Conservation (phyloP, 2,329 filamentous ascomycete species). For the Meredithiella fracta region DNA sequence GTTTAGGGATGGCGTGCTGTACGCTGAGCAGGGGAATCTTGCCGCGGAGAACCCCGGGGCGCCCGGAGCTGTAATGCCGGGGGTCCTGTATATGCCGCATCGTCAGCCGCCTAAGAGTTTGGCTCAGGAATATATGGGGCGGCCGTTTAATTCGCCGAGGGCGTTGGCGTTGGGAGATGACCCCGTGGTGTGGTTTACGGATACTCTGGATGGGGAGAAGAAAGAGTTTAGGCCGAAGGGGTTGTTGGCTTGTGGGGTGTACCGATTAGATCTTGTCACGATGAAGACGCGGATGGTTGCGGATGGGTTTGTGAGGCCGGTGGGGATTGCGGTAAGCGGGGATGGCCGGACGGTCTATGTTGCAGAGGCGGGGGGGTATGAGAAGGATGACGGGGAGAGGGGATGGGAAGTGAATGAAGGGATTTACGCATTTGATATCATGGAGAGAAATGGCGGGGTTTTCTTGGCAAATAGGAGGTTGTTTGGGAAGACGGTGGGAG, state of each 20-base stretch:
- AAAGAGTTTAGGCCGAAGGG: constrained; percentile 30
- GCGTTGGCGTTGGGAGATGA: constrained; percentile 29
- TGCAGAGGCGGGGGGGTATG: constrained; percentile 24
- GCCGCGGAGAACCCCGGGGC: neutral
- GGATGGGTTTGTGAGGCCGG: constrained; percentile 31
- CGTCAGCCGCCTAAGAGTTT: constrained; percentile 21
- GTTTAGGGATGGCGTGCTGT: constrained; percentile 27
- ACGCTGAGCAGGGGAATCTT: constrained; percentile 26
- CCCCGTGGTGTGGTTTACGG: constrained; percentile 33
- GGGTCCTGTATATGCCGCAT: constrained; percentile 23
- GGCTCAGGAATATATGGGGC: constrained; percentile 26
- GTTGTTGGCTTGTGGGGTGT: constrained; percentile 30
- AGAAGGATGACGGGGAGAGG: neutral
- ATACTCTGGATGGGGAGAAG: constrained; percentile 31
- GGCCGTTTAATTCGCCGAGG: constrained; percentile 33
- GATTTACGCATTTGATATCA: constrained; percentile 24
- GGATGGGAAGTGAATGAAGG: neutral
- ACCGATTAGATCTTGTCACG: constrained; percentile 27
- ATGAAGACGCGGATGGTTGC: constrained; percentile 28
- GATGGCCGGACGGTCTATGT: constrained; percentile 29
- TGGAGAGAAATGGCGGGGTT: constrained; percentile 22
- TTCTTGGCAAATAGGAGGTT: constrained; percentile 29
- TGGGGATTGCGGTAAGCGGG: constrained; percentile 30
- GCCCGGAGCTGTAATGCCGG: constrained; percentile 8
- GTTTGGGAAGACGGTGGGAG: constrained; percentile 33